Evolutionary conservation across 805 yeast genomes (phyloP).

Genomic region (Starmera pachycereana): DNA sequence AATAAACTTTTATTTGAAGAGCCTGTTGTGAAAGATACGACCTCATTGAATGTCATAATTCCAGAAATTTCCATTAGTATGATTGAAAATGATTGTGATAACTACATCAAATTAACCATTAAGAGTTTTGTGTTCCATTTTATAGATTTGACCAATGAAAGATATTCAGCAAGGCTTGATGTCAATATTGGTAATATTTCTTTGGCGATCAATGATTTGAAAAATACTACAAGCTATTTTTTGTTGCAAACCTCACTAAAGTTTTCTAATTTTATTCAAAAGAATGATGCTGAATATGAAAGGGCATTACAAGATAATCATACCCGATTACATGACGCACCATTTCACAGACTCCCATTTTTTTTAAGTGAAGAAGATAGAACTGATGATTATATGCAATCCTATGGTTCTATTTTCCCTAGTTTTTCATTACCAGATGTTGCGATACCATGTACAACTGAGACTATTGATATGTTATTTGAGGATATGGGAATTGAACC

Average conservation of each 20-base stretch:
- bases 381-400: constrained; percentile 34
- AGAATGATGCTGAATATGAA: constrained; percentile 34
- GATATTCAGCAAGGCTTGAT: constrained; percentile 49
- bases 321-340: constrained; percentile 63
- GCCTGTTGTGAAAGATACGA: constrained; percentile 56
- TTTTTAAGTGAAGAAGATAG: constrained; percentile 43
- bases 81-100: constrained; percentile 19
- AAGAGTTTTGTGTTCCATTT: constrained; percentile 27
- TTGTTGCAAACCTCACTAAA: constrained; percentile 47
- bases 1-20: constrained; percentile 54
- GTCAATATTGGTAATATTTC: constrained; percentile 38
- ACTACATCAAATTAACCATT: constrained; percentile 16
- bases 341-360: constrained; percentile 74
- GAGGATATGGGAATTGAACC: constrained; percentile 11
- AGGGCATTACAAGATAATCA: constrained; percentile 52
- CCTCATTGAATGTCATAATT: constrained; percentile 48
- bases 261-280: constrained; percentile 49
- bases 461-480: constrained; percentile 29
- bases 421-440: constrained; percentile 55
- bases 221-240: constrained; percentile 21
- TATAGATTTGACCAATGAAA: constrained; percentile 61
- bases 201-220: constrained; percentile 20
- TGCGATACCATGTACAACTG: constrained; percentile 46
- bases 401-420: constrained; percentile 43
- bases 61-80: constrained; percentile 36